Conservation (phyloP, 2,329 filamentous ascomycete genomes). For the Fusarium clavum region DNA sequence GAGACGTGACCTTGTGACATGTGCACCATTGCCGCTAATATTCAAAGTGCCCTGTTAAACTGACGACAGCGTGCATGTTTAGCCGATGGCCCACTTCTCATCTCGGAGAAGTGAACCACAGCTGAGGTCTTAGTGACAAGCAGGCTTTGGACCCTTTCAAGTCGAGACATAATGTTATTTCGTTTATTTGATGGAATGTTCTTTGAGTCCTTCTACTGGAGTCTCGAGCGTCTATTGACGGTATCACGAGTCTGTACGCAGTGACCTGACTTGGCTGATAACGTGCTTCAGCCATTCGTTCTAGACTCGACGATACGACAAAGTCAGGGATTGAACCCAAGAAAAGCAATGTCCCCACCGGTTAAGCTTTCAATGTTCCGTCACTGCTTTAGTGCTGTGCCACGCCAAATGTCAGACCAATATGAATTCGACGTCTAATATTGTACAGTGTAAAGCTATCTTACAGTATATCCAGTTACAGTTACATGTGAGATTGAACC, state of each 20-base stretch:
- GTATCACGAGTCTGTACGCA: background rate
- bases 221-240: background rate
- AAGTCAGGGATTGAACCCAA: background rate
- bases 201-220: background rate
- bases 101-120: conserved; percentile 20
- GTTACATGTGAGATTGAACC: background rate
- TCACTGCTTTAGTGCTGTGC: conserved; percentile 28
- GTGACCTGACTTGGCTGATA: conserved; percentile 6
- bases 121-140: conserved; percentile 8
- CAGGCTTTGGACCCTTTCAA: background rate
- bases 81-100: conserved; percentile 26
- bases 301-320: conserved; percentile 12
- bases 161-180: background rate
- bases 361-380: conserved; percentile 42
- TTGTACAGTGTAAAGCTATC: background rate
- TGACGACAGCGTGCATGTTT: conserved; percentile 37
- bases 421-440: background rate
- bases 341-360: conserved; percentile 19
- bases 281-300: conserved; percentile 1
- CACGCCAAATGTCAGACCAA: conserved; percentile 2
- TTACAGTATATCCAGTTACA: background rate
- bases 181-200: background rate
- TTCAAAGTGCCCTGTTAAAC: conserved; percentile 11
- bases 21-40: conserved; percentile 26
- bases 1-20: conserved; percentile 25